Conservation (phyloP, 2,329 filamentous ascomycete genomes). For the Alternaria angustiovoidea region DNA sequence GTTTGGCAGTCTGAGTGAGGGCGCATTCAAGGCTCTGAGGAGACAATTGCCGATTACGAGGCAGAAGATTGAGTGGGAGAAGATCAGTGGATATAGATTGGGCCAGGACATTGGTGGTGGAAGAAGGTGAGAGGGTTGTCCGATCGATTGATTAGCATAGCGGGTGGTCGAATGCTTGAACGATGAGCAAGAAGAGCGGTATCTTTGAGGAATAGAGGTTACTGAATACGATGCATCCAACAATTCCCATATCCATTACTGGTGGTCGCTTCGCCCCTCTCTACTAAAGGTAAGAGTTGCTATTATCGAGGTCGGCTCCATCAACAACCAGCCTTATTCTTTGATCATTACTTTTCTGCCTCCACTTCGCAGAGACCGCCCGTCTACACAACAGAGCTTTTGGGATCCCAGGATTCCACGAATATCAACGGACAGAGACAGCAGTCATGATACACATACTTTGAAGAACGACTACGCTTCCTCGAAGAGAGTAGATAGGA, state of each 20-base stretch:
- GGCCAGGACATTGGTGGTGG: slow-evolving; percentile 63
- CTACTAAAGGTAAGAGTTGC: too few relatives aligned
- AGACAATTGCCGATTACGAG: slow-evolving; percentile 94
- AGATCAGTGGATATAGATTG: slow-evolving; percentile 85
- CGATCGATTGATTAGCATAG: neutral
- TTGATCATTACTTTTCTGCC: too few relatives aligned
- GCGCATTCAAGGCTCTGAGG: slow-evolving; percentile 90
- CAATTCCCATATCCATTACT: neutral
- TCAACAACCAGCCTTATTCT: too few relatives aligned
- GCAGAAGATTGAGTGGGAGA: slow-evolving; percentile 99
- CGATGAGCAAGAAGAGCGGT: neutral
- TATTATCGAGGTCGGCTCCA: too few relatives aligned
- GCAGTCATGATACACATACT: too few relatives aligned
- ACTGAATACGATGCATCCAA: neutral
- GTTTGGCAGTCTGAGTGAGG: slow-evolving; percentile 88
- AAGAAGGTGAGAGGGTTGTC: slow-evolving; percentile 26
- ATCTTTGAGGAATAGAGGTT: neutral
- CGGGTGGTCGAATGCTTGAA: neutral
- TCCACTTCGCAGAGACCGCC: too few relatives aligned
- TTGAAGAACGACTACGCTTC: too few relatives aligned
- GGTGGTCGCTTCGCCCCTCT: neutral
- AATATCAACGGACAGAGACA: too few relatives aligned
- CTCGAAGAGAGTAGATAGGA: too few relatives aligned
- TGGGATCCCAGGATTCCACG: too few relatives aligned
- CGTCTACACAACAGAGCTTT: too few relatives aligned